A percentile compares a stretch with the other conserved stretches of the same genome.
Conservation (phyloP, 352 stramenopile species). For the Globisporangium cylindrosporum region DNA sequence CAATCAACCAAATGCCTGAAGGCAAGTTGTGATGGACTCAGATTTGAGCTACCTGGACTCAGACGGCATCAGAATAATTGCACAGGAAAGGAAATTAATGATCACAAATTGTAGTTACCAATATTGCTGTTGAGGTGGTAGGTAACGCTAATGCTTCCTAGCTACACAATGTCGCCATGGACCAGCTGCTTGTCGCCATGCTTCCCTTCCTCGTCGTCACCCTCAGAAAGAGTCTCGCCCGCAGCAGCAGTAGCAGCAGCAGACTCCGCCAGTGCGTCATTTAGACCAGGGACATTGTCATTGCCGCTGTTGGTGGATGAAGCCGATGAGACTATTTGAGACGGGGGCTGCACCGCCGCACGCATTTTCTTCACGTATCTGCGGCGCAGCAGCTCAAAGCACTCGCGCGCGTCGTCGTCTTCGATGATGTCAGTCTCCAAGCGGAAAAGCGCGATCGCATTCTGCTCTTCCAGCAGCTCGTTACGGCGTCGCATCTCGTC, state of each 20-base stretch:
- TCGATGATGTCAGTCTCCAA: constrained; percentile 45
- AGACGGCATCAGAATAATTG: too few relatives aligned
- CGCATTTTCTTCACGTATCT: constrained; percentile 58
- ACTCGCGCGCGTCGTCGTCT: constrained; percentile 48
- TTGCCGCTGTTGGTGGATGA: background rate
- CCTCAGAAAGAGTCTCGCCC: background rate
- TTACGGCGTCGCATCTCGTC: constrained; percentile 60
- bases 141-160: too few relatives aligned
- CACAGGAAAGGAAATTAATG: too few relatives aligned
- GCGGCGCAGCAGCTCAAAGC: constrained; percentile 43
- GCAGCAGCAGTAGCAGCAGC: background rate
- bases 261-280: constrained; percentile 1
- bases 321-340: background rate
- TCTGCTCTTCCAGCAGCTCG: constrained; percentile 72
- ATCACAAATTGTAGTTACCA: too few relatives aligned
- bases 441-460: constrained; percentile 62
- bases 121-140: too few relatives aligned
- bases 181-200: constrained; percentile 9
- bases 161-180: constrained; percentile 4
- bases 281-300: background rate
- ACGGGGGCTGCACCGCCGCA: constrained; percentile 12
- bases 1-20: constrained; percentile 3
- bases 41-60: too few relatives aligned
- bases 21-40: background rate
- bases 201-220: constrained; percentile 4